phyloP scores from a whole-genome alignment of 345 rosid species.

The Populus simonii region DNA sequence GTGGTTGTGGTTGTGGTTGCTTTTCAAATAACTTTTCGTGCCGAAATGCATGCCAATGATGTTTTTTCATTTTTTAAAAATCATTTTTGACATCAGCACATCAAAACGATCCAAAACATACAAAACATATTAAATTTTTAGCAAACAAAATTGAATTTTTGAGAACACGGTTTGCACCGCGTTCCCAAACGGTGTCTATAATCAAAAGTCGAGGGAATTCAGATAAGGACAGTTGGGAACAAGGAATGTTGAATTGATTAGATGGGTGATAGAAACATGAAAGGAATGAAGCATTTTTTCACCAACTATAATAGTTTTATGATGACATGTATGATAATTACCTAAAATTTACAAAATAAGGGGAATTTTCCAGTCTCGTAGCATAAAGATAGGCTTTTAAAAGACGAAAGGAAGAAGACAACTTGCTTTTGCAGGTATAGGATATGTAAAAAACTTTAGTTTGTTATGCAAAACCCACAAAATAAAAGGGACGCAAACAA shows the following conservation, averaged over 20 bases:
- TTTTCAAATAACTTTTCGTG: no score
- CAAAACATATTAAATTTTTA: no score
- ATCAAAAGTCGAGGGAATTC: slow-evolving; percentile 8
- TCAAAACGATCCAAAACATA: no score
- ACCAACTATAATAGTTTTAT: not conserved
- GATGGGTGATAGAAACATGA: not conserved
- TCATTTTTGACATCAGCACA: no score
- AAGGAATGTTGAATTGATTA: not conserved
- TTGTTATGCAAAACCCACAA: no score
- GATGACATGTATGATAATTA: not conserved
- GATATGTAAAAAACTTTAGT: not conserved
- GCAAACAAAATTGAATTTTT: no score
- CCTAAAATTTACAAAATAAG: not conserved
- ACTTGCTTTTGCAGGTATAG: not conserved
- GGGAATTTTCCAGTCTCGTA: not conserved
- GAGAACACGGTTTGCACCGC: no score
- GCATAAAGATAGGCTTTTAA: not conserved
- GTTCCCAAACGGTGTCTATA: not conserved
- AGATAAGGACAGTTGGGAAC: not conserved
- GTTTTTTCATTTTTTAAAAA: no score
- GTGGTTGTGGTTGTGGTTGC: no score
- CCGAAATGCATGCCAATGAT: no score
- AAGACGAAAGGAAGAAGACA: not conserved
- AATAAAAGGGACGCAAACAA: no score
- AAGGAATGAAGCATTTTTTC: not conserved